Percentiles rank a stretch among this genome's conserved stretches.
phyloP scores from a whole-genome alignment of 768 basidiomycete species.

The Serendipita sp. region DNA sequence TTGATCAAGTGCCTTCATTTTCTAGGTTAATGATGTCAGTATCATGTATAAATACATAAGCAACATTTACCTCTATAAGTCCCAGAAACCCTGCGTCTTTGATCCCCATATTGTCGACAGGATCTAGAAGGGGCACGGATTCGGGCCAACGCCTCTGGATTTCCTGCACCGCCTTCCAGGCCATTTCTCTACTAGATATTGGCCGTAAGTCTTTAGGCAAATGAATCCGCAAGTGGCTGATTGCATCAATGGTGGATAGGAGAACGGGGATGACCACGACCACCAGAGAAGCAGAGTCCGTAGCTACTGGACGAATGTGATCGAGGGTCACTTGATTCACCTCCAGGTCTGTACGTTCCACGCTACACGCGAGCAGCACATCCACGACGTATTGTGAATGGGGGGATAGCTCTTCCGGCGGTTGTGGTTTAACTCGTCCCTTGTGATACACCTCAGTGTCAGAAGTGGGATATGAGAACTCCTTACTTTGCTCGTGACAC shows the following conservation, averaged over 20 bases:
- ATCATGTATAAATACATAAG: background rate
- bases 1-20: conserved; percentile 81
- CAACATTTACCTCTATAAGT: conserved; percentile 50
- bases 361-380: conserved; percentile 71
- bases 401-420: conserved; percentile 25
- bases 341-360: conserved; percentile 29
- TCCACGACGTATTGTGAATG: conserved; percentile 90
- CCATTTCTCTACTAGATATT: conserved; percentile 57
- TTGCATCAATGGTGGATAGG: conserved; percentile 68
- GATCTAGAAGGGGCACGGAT: conserved; percentile 76
- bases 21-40: conserved; percentile 28
- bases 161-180: conserved; percentile 81
- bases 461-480: background rate
- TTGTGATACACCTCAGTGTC: background rate
- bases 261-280: conserved; percentile 70
- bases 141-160: conserved; percentile 83
- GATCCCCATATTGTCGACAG: conserved; percentile 88
- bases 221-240: conserved; percentile 74
- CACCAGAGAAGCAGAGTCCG: conserved; percentile 58
- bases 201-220: conserved; percentile 81
- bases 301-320: conserved; percentile 59
- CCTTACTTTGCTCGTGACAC: conserved; percentile 59
- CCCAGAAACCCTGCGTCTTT: conserved; percentile 85
- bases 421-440: background rate
- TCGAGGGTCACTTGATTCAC: conserved; percentile 36